A percentile compares a stretch with the other conserved stretches of the same genome.
Evolutionary conservation across 352 stramenopile species (phyloP).

Genomic region (Phytophthora litchii): DNA sequence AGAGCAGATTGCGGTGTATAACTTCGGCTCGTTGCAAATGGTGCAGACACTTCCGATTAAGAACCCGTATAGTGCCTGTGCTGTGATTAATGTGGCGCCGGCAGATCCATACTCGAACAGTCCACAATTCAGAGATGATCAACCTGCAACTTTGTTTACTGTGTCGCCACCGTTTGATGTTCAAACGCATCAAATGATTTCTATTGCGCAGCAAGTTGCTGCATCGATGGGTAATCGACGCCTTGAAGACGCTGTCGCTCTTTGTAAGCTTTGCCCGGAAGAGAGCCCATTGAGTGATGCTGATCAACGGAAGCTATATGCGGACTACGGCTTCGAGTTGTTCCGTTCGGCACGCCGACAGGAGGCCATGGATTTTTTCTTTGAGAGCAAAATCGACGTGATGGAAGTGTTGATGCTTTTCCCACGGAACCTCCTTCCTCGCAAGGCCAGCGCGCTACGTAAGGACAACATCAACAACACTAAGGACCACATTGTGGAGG

Average conservation of each 20-base stretch:
- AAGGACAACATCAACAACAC: constrained; percentile 36
- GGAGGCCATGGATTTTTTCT: constrained; percentile 70
- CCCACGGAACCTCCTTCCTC: constrained; percentile 71
- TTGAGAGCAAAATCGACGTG: constrained; percentile 50
- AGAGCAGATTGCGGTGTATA: constrained; percentile 69
- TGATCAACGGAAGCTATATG: constrained; percentile 59
- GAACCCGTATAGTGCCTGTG: constrained; percentile 41
- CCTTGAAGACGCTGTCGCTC: constrained; percentile 63
- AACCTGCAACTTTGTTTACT: constrained; percentile 46
- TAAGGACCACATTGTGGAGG: constrained; percentile 35
- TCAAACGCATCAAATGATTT: constrained; percentile 60
- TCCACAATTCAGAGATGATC: constrained; percentile 22
- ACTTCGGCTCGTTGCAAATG: constrained; percentile 56
- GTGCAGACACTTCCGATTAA: constrained; percentile 71
- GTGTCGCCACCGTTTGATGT: constrained; percentile 50
- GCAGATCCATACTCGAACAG: constrained; percentile 4
- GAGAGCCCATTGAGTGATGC: constrained; percentile 59
- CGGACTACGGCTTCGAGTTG: constrained; percentile 60
- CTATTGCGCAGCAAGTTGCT: constrained; percentile 59
- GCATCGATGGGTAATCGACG: constrained; percentile 36
- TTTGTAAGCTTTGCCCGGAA: constrained; percentile 74
- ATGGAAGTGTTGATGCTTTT: constrained; percentile 74
- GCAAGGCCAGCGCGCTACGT: constrained; percentile 40
- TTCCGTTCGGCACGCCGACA: constrained; percentile 42
- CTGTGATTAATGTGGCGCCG: constrained; percentile 30